Evolutionary conservation across 2,329 filamentous ascomycete genomes (phyloP).

Genomic region (Xylaria sp.): DNA sequence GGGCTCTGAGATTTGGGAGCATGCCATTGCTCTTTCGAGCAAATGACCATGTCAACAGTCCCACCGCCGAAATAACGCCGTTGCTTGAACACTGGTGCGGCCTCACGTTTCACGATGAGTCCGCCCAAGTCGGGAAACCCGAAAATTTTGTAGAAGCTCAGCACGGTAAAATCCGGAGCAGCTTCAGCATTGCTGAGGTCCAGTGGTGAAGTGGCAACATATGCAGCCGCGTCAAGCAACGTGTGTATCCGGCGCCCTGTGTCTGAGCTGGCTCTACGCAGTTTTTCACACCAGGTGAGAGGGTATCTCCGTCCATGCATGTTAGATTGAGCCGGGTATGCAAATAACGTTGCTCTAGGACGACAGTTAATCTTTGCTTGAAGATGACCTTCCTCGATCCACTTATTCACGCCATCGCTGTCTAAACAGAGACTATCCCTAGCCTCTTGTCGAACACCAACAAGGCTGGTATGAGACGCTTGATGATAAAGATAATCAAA

Average conservation of each 20-base stretch:
- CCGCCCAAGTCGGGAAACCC: constrained; percentile 93
- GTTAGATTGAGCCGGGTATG: constrained; percentile 92
- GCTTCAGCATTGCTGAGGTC: constrained; percentile 70
- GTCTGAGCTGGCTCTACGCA: constrained; percentile 53
- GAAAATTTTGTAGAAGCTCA: constrained; percentile 98
- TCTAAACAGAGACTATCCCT: constrained; percentile 72
- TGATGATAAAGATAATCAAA: constrained; percentile 87
- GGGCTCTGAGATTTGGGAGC: constrained; percentile 76
- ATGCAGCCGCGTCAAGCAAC: constrained; percentile 84
- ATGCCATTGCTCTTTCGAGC: constrained; percentile 84
- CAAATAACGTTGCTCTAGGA: constrained; percentile 65
- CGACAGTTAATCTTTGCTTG: constrained; percentile 45
- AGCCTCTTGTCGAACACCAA: constrained; percentile 82
- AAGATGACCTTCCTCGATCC: constrained; percentile 62
- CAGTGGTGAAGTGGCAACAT: constrained; percentile 80
- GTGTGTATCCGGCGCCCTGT: constrained; percentile 64
- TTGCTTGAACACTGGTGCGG: constrained; percentile 70
- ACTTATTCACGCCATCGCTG: constrained; percentile 71
- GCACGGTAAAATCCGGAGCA: constrained; percentile 84
- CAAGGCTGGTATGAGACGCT: constrained; percentile 86
- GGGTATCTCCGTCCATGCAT: constrained; percentile 86
- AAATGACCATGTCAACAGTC: constrained; percentile 90
- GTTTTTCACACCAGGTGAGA: constrained; percentile 70
- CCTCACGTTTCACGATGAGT: constrained; percentile 80
- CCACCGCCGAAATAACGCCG: constrained; percentile 92